Evolutionary conservation across 805 yeast genomes (phyloP), one percentile per base, ranked within the genome.

Genomic region (Candida gorgasii): DNA sequence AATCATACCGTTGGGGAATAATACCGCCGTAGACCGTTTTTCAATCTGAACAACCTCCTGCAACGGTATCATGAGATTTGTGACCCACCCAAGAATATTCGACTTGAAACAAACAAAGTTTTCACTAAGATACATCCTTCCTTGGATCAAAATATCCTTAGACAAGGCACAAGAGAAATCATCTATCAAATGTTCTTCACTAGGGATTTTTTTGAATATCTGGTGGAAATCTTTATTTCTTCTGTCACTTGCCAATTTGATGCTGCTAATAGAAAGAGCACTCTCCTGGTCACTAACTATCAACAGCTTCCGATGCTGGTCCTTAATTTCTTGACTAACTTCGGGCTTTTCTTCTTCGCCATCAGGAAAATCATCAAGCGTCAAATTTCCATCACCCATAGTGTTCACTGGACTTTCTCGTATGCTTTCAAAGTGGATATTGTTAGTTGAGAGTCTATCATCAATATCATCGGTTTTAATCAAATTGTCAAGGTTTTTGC

Each of bases 1-100:
- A 33, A 75, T 72, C 47, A 84, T 75, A 0, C 86, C 88, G 54
- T 84, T 84, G 5, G 89, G 89, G 46, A 84, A 81, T 12, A 84
- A 65, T 0, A 80, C 82, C 0, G 82, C 85, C 0, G 89, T 83
- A 12, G 78, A 72, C 56, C 74, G 78, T 58, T 83, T 84, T 47
- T 80, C 84, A 15, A 84, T 71, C 48, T 78, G 79, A 22, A 81
- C 72, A 16, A 84, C 78, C 50, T 84, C 86, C 42, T 69, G 75
- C 40, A 82, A 67, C 2, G 86, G 80, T 4, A 84, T 72, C 3
- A 72, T 56, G 14, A 82, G 55, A 46, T 76, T 76, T 1, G 87
- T 83, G 1, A 79, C 80, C 73, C 83, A 75, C 0, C 89, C 89
- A 43, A 84, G 65, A 35, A 84, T 75, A 49, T 81, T 83, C 1